phyloP scores from a whole-genome alignment of 345 rosid species.

The Salix purpurea region DNA sequence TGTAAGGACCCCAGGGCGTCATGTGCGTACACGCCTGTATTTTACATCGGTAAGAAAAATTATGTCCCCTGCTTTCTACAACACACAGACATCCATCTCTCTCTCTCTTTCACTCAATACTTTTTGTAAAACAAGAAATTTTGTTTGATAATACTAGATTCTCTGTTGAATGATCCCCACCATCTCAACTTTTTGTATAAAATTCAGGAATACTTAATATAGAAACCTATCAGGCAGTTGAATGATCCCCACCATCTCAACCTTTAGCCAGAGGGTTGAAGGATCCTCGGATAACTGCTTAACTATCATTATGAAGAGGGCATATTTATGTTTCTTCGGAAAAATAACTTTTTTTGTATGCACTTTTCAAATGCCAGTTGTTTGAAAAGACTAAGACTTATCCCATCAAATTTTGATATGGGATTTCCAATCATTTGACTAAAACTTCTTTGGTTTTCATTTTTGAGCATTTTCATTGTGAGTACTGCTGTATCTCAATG shows the following conservation, averaged over 20 bases:
- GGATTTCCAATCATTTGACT: constrained; percentile 2
- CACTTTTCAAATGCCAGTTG: neutral
- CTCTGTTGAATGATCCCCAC: neutral
- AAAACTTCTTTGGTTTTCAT: neutral
- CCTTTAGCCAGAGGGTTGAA: neutral
- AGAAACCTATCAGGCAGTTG: neutral
- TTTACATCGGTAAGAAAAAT: constrained; percentile 85
- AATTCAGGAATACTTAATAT: neutral
- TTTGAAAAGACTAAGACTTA: neutral
- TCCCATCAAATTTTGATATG: neutral
- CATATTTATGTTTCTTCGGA: neutral
- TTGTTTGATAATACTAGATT: neutral
- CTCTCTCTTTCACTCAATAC: neutral
- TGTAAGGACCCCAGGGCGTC: constrained; percentile 98
- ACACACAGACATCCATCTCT: neutral
- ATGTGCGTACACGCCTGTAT: constrained; percentile 94
- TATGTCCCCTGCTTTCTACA: neutral
- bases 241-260: neutral
- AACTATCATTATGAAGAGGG: neutral
- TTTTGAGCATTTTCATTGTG: neutral
- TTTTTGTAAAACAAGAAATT: neutral
- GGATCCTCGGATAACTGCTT: neutral
- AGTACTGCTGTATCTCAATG: neutral
- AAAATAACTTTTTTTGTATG: neutral
- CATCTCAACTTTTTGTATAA: no score